Percentiles rank a stretch among this genome's conserved stretches.
Conservation (phyloP, 2,329 filamentous ascomycete genomes). For the Teratosphaeria zuluensis region DNA sequence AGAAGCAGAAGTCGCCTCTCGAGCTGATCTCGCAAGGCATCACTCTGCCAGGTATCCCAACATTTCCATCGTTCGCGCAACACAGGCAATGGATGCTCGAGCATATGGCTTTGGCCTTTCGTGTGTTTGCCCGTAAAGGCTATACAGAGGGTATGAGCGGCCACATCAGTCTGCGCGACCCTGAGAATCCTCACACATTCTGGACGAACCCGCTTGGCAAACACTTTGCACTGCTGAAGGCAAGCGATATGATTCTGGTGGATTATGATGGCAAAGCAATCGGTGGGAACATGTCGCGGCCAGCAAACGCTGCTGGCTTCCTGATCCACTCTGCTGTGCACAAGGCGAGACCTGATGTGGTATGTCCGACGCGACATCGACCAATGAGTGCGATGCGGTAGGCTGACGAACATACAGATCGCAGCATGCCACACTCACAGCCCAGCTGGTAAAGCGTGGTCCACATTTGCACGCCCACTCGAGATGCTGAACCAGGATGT, state of each 20-base stretch:
- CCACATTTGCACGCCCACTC: conserved; percentile 51
- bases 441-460: conserved; percentile 59
- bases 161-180: conserved; percentile 59
- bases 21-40: conserved; percentile 37
- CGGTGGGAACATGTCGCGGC: conserved; percentile 50
- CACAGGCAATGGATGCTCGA: conserved; percentile 55
- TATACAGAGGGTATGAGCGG: conserved; percentile 61
- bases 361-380: conserved; percentile 25
- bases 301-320: conserved; percentile 59
- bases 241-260: conserved; percentile 58
- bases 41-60: conserved; percentile 44
- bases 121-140: conserved; percentile 55
- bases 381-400: not conserved
- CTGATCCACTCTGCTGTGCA: conserved; percentile 62
- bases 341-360: conserved; percentile 58
- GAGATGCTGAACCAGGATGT: conserved; percentile 65
- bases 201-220: conserved; percentile 61
- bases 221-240: conserved; percentile 56
- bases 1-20: conserved; percentile 24
- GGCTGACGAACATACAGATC: conserved; percentile 32
- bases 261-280: conserved; percentile 54
- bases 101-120: conserved; percentile 58
- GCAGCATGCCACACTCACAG: conserved; percentile 62
- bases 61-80: conserved; percentile 43
- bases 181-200: conserved; percentile 50